Evolutionary conservation across 495 filamentous ascomycete species (phyloP), one percentile per base, ranked within the genome.

Genomic region (Rhizodiscina lignyota): DNA sequence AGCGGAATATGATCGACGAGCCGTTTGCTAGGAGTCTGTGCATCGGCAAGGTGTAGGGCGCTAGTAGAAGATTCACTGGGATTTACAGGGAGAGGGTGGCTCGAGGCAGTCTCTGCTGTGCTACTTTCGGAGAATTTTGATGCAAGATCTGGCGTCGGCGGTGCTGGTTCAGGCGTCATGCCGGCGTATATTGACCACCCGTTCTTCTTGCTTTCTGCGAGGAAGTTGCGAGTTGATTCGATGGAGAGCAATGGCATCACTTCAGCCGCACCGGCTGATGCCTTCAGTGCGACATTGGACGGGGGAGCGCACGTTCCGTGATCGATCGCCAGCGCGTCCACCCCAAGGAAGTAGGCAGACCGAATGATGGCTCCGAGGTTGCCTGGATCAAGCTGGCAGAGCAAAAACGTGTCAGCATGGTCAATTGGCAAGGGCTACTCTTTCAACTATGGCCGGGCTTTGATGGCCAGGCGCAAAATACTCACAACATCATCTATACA

Each of bases 311-410:
- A 24, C 12, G 46, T 47, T 10, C 51, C 41, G 10, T 41, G 53
- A 6, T 45, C 40, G 13, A 58, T 43, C 4, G 48, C 52, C 2
- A 62, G 50, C 4, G 79, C 83, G 39, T 82, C 75, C 11, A 79
- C 76, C 24, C 89, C 89, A 2, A 94, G 67, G 54, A 82, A 97
- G 46, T 79, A 74, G 3, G 82, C 80, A 16, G 81, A 77, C 16
- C 89, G 79, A 21, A 94, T 62, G 38, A 94, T 92, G 2, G 76
- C 78, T 19, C 89, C 89, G 2, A 94, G 60, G 52, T 97, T 97
- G 1, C 83, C 85, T 2, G 83, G 74, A 54, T 97, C 87, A 5
- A 80, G 55, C 55, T 58, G 43, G n/a, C 24, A 13, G 24, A 8
- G 24, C 13, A 3, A 13, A 18, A 23, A 21, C n/a, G 3, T 18